Evolutionary conservation across 1,284 basidiomycete genomes (phyloP).

Genomic region (Trametes polyzona): DNA sequence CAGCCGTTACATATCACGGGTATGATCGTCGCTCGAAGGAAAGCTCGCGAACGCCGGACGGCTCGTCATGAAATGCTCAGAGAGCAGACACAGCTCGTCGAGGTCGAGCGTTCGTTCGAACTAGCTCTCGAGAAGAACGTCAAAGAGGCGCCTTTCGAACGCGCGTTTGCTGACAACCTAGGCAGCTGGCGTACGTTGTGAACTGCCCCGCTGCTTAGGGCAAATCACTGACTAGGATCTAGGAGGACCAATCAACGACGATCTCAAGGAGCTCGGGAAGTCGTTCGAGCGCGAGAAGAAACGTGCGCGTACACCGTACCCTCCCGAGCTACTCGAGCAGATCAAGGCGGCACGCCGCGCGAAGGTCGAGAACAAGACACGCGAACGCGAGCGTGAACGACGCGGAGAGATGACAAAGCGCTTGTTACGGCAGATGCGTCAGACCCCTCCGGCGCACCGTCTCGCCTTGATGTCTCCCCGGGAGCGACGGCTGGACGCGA

Average conservation of each 20-base stretch:
- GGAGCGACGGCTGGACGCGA: constrained; percentile 48
- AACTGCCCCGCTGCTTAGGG: neutral
- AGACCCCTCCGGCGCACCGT: constrained; percentile 66
- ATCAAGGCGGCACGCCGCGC: constrained; percentile 59
- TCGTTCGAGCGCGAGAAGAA: constrained; percentile 43
- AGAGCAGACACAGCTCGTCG: constrained; percentile 50
- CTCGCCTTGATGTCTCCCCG: constrained; percentile 53
- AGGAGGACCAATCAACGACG: constrained; percentile 21
- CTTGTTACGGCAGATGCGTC: constrained; percentile 50
- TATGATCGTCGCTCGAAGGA: constrained; percentile 68
- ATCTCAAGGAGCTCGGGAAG: constrained; percentile 35
- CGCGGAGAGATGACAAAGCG: constrained; percentile 57
- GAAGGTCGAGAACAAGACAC: constrained; percentile 64
- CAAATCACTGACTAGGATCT: neutral
- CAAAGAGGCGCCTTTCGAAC: constrained; percentile 29
- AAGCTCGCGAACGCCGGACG: constrained; percentile 51
- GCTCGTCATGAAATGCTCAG: constrained; percentile 36
- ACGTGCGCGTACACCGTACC: constrained; percentile 47
- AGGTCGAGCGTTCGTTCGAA: constrained; percentile 62
- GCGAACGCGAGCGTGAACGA: constrained; percentile 58
- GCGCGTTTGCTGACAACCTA: constrained; percentile 27
- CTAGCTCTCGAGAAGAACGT: constrained; percentile 33
- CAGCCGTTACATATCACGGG: constrained; percentile 71
- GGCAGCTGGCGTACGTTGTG: constrained; percentile 48
- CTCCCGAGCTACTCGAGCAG: constrained; percentile 50